These are phyloP conservation scores for Epichloe elymi DNA, from an alignment of 2,329 filamentous ascomycete genomes.

Conservation along the genomic window DNA sequence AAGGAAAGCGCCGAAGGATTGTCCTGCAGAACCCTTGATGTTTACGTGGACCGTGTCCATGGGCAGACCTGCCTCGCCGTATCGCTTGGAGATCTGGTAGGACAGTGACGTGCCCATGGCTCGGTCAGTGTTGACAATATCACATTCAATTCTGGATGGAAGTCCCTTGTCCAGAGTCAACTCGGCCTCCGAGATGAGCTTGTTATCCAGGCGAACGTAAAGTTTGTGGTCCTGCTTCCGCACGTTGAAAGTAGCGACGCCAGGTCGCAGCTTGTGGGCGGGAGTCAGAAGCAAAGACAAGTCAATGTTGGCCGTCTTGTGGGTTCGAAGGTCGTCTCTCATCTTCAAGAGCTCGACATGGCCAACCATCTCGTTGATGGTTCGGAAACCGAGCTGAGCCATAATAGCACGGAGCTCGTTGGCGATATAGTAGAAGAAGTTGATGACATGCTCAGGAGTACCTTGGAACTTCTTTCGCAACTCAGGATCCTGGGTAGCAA, in stretches of 20 bases:
- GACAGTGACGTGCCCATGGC: conserved; percentile 87
- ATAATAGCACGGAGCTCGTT: conserved; percentile 96
- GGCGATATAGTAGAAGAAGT: conserved; percentile 96
- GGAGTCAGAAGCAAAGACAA: conserved; percentile 85
- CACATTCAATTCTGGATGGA: conserved; percentile 85
- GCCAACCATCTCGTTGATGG: conserved; percentile 95
- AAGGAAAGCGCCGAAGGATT: conserved; percentile 91
- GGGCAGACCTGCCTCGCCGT: conserved; percentile 77
- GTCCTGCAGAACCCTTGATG: conserved; percentile 89
- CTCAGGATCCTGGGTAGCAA: conserved; percentile 91
- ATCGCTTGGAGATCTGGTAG: conserved; percentile 89
- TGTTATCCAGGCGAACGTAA: conserved; percentile 88
- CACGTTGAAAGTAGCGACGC: conserved; percentile 93
- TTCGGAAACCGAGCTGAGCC: conserved; percentile 88
- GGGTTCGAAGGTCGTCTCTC: conserved; percentile 73
- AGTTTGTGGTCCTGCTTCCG: conserved; percentile 95
- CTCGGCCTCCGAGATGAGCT: conserved; percentile 91
- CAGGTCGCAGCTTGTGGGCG: conserved; percentile 87
- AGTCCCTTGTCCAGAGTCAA: conserved; percentile 88
- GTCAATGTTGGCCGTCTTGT: conserved; percentile 88
- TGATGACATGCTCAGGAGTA: conserved; percentile 91
- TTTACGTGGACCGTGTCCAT: conserved; percentile 93
- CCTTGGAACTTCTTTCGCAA: conserved; percentile 87
- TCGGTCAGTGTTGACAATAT: conserved; percentile 93
- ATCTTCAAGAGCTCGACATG: conserved; percentile 77